Conservation (phyloP, 2,329 filamentous ascomycete genomes). For the Trichothecium roseum region DNA sequence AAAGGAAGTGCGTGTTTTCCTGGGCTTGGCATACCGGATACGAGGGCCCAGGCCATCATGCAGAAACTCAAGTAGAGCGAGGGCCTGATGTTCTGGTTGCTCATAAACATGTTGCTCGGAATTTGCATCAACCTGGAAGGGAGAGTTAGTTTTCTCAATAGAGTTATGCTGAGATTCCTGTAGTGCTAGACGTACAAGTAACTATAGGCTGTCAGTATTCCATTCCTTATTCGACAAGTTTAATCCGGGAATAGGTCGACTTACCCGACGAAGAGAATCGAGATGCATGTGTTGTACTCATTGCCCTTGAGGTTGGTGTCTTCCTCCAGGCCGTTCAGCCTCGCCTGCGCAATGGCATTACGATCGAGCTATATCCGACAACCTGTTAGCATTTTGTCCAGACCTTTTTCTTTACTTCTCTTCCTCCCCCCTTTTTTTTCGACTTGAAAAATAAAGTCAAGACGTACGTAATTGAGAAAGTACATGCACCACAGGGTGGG, state of each 20-base stretch:
- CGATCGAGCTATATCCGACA: constrained; percentile 28
- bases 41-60: constrained; percentile 26
- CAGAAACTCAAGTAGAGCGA: constrained; percentile 30
- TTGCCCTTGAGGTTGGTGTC: constrained; percentile 34
- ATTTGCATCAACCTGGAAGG: constrained; percentile 18
- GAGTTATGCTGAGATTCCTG: background rate
- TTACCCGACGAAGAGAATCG: constrained; percentile 26
- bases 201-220: background rate
- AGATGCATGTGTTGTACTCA: constrained; percentile 22
- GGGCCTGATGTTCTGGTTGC: no score
- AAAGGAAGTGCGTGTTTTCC: constrained; percentile 30
- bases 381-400: background rate
- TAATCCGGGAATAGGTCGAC: constrained; percentile 4
- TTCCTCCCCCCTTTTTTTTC: no score
- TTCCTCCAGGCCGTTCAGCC: constrained; percentile 40
- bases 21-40: no score
- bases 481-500: constrained; percentile 29
- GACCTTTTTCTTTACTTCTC: no score
- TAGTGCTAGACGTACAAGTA: constrained; percentile 23
- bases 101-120: constrained; percentile 30
- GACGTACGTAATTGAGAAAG: constrained; percentile 17
- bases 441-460: no score
- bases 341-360: constrained; percentile 47
- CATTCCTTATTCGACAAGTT: background rate
- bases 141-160: background rate